phyloP scores from a whole-genome alignment of 2,329 filamentous ascomycete genomes.

The Aspergillus pseudotamarii region DNA sequence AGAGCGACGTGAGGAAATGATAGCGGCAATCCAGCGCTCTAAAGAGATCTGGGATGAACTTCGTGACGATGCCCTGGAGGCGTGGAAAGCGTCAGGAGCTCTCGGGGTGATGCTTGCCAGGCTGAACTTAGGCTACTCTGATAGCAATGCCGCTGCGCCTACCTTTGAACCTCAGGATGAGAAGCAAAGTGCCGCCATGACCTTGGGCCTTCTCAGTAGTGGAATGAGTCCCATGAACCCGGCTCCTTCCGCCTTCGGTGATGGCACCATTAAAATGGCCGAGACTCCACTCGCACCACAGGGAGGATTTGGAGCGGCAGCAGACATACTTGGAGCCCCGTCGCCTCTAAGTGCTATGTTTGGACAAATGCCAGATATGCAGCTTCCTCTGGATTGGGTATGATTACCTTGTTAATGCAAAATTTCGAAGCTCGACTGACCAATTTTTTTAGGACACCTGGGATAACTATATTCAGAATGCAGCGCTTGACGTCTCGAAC shows the following conservation, averaged over 20 bases:
- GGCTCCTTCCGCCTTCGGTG: conserved; percentile 32
- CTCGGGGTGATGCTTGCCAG: conserved; percentile 85
- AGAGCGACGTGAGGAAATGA: conserved; percentile 69
- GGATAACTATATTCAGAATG: conserved; percentile 69
- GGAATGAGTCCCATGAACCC: conserved; percentile 57
- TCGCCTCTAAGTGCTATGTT: conserved; percentile 60
- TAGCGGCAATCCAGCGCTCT: conserved; percentile 71
- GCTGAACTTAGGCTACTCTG: conserved; percentile 52
- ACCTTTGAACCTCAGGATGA: conserved; percentile 53
- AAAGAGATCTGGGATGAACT: conserved; percentile 79
- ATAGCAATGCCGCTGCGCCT: conserved; percentile 25
- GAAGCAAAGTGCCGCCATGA: conserved; percentile 70
- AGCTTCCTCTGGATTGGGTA: conserved; percentile 66
- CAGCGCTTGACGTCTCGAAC: conserved; percentile 47
- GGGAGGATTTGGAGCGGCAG: conserved; percentile 31
- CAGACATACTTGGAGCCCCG: conserved; percentile 45
- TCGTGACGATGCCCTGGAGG: conserved; percentile 79
- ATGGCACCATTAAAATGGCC: conserved; percentile 31
- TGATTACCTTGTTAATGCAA: conserved; percentile 27
- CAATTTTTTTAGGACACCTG: conserved; percentile 59
- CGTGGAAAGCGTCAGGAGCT: conserved; percentile 80
- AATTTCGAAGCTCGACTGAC: conserved; percentile 29
- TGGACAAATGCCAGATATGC: conserved; percentile 58
- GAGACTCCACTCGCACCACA: conserved; percentile 31
- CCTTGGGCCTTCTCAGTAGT: conserved; percentile 67